Base-by-base conservation (phyloP, 768 basidiomycete genomes). In the Amanita subjunquillea region DNA sequence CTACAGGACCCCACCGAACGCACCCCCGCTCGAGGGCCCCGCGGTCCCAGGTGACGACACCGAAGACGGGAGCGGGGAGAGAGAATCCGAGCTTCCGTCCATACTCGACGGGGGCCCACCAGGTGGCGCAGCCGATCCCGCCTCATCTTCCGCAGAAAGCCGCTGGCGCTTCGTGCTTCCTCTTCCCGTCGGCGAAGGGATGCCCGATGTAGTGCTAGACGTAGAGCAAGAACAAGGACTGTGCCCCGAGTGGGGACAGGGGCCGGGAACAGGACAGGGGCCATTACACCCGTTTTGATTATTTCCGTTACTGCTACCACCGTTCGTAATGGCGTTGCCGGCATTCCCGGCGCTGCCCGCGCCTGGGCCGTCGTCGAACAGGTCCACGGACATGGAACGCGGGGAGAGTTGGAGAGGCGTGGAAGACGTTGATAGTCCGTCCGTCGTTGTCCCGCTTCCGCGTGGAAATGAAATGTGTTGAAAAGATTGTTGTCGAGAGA, bases 401-500 rank as follows among this genome's bases (percentile, higher is more conserved):
- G 73, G 72, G 1, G 73, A 72, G 1, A 69, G 63, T 9, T 71
- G 72, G 27, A 71, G 62, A 1, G 71, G 67, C 7, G 71, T 63
- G 8, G 71, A 68, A 7, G 53, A 23, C 8, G 53, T 8, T 5
- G 64, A 62, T 3, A 63, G 61, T 43, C 63, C 63, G 25, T 72
- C 69, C 9, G 40, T 36, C 25, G 12, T 22, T 15, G 23, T 17
- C 13, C 43, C 42, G 20, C 13, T 37, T n/a, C 51, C 51, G 15
- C 69, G 63, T 44, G 61, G 58, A 54, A 66, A 69, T n/a, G 70
- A 62, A 51, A 76, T 67, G 57, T 81, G 79, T 59, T 81, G 78
- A 70, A 77, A 78, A 57, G 76, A 78, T 51, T 80, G 79, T 58
- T 82, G 80, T 25, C 79, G 72, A 40, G 81, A 80, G 42, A 81